A percentile compares a stretch with the other conserved stretches of the same genome.
Evolutionary conservation across 2,329 filamentous ascomycete genomes (phyloP).

Genomic region (Aspergillus japonicus): DNA sequence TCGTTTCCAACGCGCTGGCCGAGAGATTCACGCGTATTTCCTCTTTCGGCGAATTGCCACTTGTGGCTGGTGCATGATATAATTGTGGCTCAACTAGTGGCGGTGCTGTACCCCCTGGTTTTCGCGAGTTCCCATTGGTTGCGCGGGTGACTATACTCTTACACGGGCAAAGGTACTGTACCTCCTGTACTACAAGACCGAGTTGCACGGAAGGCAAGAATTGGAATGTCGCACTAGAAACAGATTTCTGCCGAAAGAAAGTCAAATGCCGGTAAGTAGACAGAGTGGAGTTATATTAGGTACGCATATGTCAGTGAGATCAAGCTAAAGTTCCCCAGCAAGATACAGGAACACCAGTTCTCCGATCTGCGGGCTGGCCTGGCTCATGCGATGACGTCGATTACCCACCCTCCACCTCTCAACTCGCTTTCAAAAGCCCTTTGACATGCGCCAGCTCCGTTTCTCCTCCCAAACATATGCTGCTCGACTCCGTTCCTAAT

Average conservation of each 20-base stretch:
- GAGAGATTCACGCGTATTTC: conserved; percentile 19
- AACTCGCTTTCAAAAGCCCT: not conserved
- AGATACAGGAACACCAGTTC: not conserved
- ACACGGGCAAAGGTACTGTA: too few relatives aligned
- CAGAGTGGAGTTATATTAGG: not conserved
- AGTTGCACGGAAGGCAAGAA: not conserved
- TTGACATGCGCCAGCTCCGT: not conserved
- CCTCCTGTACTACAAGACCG: not conserved
- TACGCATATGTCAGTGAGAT: not conserved
- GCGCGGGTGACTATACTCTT: too few relatives aligned
- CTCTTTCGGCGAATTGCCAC: conserved; percentile 6
- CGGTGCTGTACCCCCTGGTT: not conserved
- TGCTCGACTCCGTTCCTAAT: not conserved
- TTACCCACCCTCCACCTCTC: not conserved
- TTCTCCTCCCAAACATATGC: not conserved
- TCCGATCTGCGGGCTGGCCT: not conserved
- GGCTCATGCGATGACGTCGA: not conserved
- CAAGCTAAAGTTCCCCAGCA: not conserved
- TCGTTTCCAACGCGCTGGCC: not conserved
- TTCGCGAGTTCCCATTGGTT: not conserved
- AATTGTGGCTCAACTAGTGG: not conserved
- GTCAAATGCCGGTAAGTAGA: not conserved
- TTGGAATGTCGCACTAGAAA: not conserved
- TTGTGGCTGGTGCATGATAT: conserved; percentile 1
- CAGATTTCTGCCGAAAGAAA: not conserved